These are phyloP conservation scores for Ophiocordyceps polyrhachis-furcata DNA, from an alignment of 2,329 filamentous ascomycete species.

Conservation along the genomic window DNA sequence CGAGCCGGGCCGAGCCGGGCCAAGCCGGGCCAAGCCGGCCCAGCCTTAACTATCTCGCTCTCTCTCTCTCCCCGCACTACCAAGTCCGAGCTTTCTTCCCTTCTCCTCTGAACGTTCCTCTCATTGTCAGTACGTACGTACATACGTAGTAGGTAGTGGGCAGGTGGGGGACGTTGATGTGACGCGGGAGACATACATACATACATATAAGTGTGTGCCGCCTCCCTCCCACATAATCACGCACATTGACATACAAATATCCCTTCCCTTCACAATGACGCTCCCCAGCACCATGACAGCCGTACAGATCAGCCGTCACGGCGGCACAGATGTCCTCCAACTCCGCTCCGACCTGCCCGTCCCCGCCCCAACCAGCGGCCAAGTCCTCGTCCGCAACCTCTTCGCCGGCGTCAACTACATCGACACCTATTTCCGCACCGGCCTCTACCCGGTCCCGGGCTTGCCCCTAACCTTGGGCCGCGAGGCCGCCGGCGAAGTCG, in stretches of 20 bases:
- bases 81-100: too few relatives aligned
- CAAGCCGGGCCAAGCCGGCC: background rate
- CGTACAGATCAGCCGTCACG: slow-evolving; percentile 41
- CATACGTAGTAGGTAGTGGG: too few relatives aligned
- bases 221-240: too few relatives aligned
- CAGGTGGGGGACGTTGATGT: too few relatives aligned
- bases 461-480: slow-evolving; percentile 64
- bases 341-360: slow-evolving; percentile 49
- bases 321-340: slow-evolving; percentile 53
- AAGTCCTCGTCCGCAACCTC: slow-evolving; percentile 66
- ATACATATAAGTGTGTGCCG: too few relatives aligned
- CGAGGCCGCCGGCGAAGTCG: slow-evolving; percentile 58
- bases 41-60: too few relatives aligned
- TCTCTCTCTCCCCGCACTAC: background rate
- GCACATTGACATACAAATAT: too few relatives aligned
- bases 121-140: too few relatives aligned
- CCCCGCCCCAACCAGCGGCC: slow-evolving; percentile 45
- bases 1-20: background rate
- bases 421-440: slow-evolving; percentile 77
- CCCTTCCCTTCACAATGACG: slow-evolving; percentile 36
- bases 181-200: too few relatives aligned
- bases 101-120: too few relatives aligned
- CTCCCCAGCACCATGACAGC: slow-evolving; percentile 55
- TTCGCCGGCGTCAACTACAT: slow-evolving; percentile 76
- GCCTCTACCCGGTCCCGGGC: slow-evolving; percentile 49